Evolutionary conservation across 352 stramenopile genomes (phyloP), one percentile per base, ranked within the genome.

Genomic region (Phytopythium helicoides): DNA sequence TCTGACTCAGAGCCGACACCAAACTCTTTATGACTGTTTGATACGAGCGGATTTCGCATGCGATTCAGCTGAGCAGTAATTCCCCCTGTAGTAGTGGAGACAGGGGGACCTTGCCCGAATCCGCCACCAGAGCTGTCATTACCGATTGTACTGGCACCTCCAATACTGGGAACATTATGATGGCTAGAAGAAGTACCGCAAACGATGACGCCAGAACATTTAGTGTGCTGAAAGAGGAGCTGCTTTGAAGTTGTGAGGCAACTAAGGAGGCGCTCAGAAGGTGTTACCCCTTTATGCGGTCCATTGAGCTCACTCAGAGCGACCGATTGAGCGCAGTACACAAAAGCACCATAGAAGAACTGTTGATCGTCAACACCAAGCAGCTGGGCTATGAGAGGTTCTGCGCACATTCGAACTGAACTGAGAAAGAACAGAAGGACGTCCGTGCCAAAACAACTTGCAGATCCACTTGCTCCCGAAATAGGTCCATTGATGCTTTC

Each of bases 301-400:
- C 70, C 67, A 26, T 60, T 67, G 11, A 93, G 47, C 31, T 89
- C 80, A 38, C 64, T 82, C 23, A 93, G 44, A 1, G 88, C 14
- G 8, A 81, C 73, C 0, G 55, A 67, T 58, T 93, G 80, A 1
- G 60, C 55, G 21, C 66, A 86, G 45, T 88, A 93, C 12, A 93
- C 70, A 5, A 93, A 54, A 6, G 66, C 72, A 3, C 73, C 69
- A 46, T 87, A 89, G 54, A 91, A 86, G 36, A 90, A 89, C 15
- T 84, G 82, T 23, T 89, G 76, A 12, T 80, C 63, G 26, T 89
- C 80, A 0, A 47, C 42, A 7, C 80, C 76, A 18, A 93, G 25
- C 1, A 70, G 25, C 51, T 81, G 68, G 0, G 23, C 56, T 14
- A 80, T 58, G 5, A 58, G 53, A 9, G 66, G 35, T 18, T 80